These are phyloP conservation scores for Neurospora tetraspora DNA, from an alignment of 495 filamentous ascomycete genomes.

Conservation along the genomic window DNA sequence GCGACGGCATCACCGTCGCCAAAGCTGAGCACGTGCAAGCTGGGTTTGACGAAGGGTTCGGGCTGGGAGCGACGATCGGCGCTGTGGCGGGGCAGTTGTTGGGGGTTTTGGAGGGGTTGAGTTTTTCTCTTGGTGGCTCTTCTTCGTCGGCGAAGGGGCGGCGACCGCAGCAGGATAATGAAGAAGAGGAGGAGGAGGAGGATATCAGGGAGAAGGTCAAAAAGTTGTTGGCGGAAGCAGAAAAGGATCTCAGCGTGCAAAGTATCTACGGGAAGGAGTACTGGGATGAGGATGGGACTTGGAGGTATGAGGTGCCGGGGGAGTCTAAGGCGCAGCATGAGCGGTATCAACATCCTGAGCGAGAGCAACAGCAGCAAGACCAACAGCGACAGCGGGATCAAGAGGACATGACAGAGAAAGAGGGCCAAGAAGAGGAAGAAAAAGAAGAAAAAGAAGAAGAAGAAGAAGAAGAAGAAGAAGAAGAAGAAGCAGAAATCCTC, in stretches of 20 bases:
- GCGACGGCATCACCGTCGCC: conserved; percentile 66
- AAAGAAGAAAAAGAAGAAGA: conserved; percentile 17
- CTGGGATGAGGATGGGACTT: conserved; percentile 51
- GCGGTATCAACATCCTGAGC: conserved; percentile 5
- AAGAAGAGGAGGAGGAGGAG: not conserved
- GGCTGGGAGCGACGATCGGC: conserved; percentile 69
- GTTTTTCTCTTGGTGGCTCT: conserved; percentile 18
- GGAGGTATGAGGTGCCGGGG: conserved; percentile 44
- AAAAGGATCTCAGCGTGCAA: conserved; percentile 49
- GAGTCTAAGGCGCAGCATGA: conserved; percentile 7
- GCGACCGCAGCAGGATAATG: not conserved
- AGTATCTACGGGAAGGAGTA: conserved; percentile 52
- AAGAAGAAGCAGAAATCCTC: conserved; percentile 22
- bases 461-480: conserved; percentile 18
- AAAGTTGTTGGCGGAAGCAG: conserved; percentile 40
- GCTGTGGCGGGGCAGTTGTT: conserved; percentile 58
- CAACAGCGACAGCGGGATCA: not conserved
- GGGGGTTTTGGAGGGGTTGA: conserved; percentile 60
- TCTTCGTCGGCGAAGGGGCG: conserved; percentile 1
- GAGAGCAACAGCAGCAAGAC: not conserved
- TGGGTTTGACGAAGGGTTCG: conserved; percentile 85
- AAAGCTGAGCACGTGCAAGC: conserved; percentile 62
- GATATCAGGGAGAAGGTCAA: conserved; percentile 17
- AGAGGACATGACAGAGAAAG: not conserved
- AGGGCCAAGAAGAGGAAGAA: conserved; percentile 7